Base-by-base conservation (phyloP, 495 filamentous ascomycete genomes). In the Chaetomium cochliodes region DNA sequence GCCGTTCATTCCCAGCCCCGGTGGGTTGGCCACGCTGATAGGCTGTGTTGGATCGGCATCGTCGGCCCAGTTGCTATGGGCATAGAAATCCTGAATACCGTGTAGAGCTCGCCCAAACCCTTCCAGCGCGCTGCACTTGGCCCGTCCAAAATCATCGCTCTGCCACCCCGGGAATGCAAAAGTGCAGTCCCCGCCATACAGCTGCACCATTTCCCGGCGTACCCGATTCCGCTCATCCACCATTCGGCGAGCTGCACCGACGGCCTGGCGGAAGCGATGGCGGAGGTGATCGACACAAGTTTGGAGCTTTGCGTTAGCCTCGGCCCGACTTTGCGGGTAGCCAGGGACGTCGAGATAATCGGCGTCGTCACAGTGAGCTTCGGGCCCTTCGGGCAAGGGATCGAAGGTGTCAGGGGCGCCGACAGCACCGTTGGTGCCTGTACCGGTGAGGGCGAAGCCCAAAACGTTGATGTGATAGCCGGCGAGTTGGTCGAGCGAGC, bases 11-110 rank as follows among this genome's bases (percentile, higher is more conserved):
- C 54, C 65, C 16, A 73, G 59, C 3, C 71, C 71, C 20, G 69
- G 71, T 6, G 71, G 71, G 47, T 73, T 73, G 4, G 65, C 56
- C 12, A 65, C 53, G 44, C 65, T 55, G 49, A 72, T 68, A 23
- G 69, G 71, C 42, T 63, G 49, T 12, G 23, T 63, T 37, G 59
- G 58, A 5, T 73, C 69, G 13, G 51, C 22, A 5, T 33, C 16
- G 63, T 73, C 71, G 39, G 39, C 71, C 71, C 71, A 73, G 61
- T 73, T 73, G 63, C 69, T 73, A 63, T 73, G 71, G 15, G 71
- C 58, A 30, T 73, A 73, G 42, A 73, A 73, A 33, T 73, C 71
- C 47, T 73, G 71, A 18, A 73, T 42, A 23, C 71, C 71, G 33
- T 73, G 71, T 22, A 73, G 16, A 0, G 67, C 69, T 0, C 71